phyloP scores from a whole-genome alignment of 2,329 filamentous ascomycete genomes.

The Catunica adiposa region DNA sequence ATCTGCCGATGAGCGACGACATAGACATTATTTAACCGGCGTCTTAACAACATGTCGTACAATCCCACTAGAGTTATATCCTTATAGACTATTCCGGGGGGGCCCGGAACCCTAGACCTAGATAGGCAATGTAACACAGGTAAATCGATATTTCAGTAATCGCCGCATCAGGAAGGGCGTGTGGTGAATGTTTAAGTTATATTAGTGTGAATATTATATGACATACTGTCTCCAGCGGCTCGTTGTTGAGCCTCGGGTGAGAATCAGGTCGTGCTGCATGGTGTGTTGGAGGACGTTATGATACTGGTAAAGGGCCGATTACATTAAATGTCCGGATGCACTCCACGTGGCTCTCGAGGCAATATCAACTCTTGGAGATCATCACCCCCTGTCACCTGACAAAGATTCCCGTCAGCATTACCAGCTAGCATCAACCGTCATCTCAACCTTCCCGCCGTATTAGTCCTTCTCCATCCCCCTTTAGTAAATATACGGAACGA shows the following conservation, averaged over 20 bases:
- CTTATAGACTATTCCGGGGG: no score
- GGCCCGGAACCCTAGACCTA: no score
- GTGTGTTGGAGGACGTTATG: not conserved
- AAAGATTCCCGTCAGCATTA: no score
- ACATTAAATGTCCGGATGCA: not conserved
- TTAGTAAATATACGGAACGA: conserved; percentile 73
- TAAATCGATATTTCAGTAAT: no score
- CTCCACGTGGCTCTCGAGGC: not conserved
- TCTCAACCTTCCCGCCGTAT: not conserved
- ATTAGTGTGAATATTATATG: not conserved
- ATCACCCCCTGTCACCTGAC: not conserved
- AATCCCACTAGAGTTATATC: no score
- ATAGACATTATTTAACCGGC: no score
- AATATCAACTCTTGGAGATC: not conserved
- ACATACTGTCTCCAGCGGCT: not conserved
- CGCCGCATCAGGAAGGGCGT: no score
- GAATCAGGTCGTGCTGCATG: not conserved
- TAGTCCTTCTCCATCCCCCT: not conserved
- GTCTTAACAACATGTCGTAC: no score
- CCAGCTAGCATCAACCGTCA: not conserved
- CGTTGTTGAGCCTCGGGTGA: not conserved
- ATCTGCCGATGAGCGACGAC: no score
- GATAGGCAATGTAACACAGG: no score
- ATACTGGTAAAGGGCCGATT: not conserved
- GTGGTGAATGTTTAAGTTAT: not conserved